Evolutionary conservation across 2,329 filamentous ascomycete species (phyloP).

Genomic region (Sordariomycetes sp.): DNA sequence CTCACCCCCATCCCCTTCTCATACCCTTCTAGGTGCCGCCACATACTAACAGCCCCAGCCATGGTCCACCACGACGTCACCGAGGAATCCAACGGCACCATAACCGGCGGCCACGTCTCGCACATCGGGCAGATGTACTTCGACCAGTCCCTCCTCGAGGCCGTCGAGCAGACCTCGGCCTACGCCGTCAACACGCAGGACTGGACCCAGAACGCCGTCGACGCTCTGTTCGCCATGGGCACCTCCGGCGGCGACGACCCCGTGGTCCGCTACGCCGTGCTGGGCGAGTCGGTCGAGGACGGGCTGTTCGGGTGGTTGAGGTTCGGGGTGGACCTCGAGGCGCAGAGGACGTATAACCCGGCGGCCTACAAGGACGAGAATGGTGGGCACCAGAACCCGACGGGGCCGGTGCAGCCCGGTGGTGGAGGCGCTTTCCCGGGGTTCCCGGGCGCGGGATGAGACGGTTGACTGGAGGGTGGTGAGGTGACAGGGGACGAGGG

Average conservation of each 20-base stretch:
- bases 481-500: background rate
- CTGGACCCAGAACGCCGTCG: slow-evolving; percentile 39
- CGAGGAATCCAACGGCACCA: slow-evolving; percentile 19
- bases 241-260: slow-evolving; percentile 41
- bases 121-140: slow-evolving; percentile 58
- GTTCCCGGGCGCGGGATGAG: background rate
- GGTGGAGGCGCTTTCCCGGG: background rate
- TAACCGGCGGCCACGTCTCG: slow-evolving; percentile 28
- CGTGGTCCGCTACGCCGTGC: slow-evolving; percentile 44
- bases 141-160: slow-evolving; percentile 43
- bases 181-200: slow-evolving; percentile 34
- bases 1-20: slow-evolving; percentile 22
- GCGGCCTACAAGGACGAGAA: slow-evolving; percentile 6
- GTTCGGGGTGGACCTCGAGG: slow-evolving; percentile 33
- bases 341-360: slow-evolving; percentile 4
- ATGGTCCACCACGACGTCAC: slow-evolving; percentile 26
- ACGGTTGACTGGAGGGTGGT: background rate
- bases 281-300: slow-evolving; percentile 40
- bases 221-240: slow-evolving; percentile 36
- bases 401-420: slow-evolving; percentile 1
- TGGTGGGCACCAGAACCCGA: slow-evolving; percentile 3
- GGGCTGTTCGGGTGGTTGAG: slow-evolving; percentile 46
- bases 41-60: slow-evolving; percentile 8
- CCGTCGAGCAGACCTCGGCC: slow-evolving; percentile 36
- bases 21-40: background rate